These are phyloP conservation scores for Malassezia cuniculi DNA, from an alignment of 1,284 basidiomycete genomes.

Conservation along the genomic window DNA sequence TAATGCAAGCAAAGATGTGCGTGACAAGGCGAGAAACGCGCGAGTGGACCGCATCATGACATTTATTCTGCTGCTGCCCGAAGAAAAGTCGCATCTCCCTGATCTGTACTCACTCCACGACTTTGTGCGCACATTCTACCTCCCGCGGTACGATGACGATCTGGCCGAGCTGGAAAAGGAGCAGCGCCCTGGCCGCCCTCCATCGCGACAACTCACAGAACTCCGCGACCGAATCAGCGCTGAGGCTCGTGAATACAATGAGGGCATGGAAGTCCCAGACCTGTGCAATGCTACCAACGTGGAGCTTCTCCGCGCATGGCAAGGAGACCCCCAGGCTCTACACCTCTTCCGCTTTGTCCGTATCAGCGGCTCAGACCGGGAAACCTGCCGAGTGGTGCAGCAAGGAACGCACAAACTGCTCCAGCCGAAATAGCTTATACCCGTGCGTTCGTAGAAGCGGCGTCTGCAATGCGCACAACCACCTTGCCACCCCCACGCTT, in stretches of 20 bases:
- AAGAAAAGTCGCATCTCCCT: constrained; percentile 23
- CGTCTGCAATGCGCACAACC: constrained; percentile 16
- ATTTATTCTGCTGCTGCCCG: constrained; percentile 34
- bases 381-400: constrained; percentile 25
- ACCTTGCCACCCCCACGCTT: constrained; percentile 39
- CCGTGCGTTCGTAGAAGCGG: background rate
- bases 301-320: constrained; percentile 32
- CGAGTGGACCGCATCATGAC: constrained; percentile 36
- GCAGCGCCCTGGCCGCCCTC: constrained; percentile 31
- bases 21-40: constrained; percentile 12
- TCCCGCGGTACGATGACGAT: constrained; percentile 33
- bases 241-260: constrained; percentile 30
- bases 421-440: background rate
- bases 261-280: constrained; percentile 39
- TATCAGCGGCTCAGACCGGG: constrained; percentile 28
- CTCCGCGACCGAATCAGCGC: constrained; percentile 24
- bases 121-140: constrained; percentile 25
- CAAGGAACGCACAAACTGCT: constrained; percentile 28
- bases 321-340: constrained; percentile 37
- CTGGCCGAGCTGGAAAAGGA: constrained; percentile 20
- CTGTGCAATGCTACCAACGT: constrained; percentile 33
- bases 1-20: constrained; percentile 16
- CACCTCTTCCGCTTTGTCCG: constrained; percentile 37
- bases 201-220: constrained; percentile 25
- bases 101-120: constrained; percentile 32